A percentile compares a stretch with the other conserved stretches of the same genome.
Conservation (phyloP, 768 basidiomycete genomes). For the Hericium rajendrae region DNA sequence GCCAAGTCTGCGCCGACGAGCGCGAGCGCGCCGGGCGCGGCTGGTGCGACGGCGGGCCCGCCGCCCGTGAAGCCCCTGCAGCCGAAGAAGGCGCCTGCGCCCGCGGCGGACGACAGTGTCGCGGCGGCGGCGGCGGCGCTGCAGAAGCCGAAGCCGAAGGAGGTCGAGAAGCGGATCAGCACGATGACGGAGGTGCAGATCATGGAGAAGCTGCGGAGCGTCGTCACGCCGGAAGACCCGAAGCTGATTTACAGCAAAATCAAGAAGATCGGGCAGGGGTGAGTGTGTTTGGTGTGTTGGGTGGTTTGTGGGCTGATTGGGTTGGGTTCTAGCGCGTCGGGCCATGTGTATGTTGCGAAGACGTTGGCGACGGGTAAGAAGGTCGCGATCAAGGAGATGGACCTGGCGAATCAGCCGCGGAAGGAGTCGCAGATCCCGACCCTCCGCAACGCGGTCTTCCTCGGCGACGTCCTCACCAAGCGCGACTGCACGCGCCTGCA, state of each 20-base stretch:
- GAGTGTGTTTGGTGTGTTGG: conserved; percentile 25
- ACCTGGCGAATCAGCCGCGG: conserved; percentile 85
- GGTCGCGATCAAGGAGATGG: conserved; percentile 98
- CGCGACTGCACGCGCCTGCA: conserved; percentile 94
- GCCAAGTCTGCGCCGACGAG: conserved; percentile 39
- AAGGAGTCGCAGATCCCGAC: conserved; percentile 96
- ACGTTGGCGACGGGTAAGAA: conserved; percentile 74
- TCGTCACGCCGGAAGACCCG: conserved; percentile 83
- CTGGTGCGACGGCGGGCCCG: conserved; percentile 43
- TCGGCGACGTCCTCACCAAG: conserved; percentile 98
- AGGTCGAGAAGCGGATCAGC: conserved; percentile 77
- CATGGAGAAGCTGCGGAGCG: conserved; percentile 90
- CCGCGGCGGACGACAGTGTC: conserved; percentile 34
- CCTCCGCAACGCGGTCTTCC: conserved; percentile 89
- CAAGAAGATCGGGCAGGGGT: conserved; percentile 99
- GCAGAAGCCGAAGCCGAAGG: conserved; percentile 50
- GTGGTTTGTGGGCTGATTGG: background rate
- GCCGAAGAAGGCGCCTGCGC: conserved; percentile 52
- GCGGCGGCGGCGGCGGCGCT: conserved; percentile 67
- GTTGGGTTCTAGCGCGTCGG: conserved; percentile 63
- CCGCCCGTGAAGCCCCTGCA: conserved; percentile 69
- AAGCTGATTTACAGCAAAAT: conserved; percentile 90
- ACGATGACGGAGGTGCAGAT: conserved; percentile 97
- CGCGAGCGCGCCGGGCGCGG: conserved; percentile 34
- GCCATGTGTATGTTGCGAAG: conserved; percentile 97